Base-by-base conservation (phyloP, 805 yeast genomes). In the Zygosaccharomyces bisporus region DNA sequence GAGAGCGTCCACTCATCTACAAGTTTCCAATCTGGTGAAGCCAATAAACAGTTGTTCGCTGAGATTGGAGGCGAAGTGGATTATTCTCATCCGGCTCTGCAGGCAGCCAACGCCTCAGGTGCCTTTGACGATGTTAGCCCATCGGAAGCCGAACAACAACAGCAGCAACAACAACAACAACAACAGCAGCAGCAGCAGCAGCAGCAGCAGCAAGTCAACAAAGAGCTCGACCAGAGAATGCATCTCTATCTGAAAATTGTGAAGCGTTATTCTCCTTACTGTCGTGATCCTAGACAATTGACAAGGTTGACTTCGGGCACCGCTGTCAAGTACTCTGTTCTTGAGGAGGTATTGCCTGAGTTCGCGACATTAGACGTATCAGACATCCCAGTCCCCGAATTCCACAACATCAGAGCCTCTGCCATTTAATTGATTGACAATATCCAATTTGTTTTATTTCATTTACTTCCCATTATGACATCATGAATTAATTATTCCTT, bases 171-270 rank as follows among this genome's bases (percentile, higher is more conserved):
- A 36, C 54, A 14, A 41, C 49, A 39, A 36, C 47, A 38, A 37
- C 44, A n/a, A 14, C 53, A 43, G 45, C 38, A 36, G 30, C 42
- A n/a, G 31, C 51, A 39, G 32, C 52, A 31, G 38, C 56, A 25
- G 35, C 54, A 14, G 40, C 49, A 39, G 36, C 47, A 38, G 39
- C 44, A n/a, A 14, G 49, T 34, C 27, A 37, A 18, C 18, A 31
- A 29, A 19, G 67, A 61, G 38, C 51, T 58, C 30, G 63, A 70
- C 14, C 74, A 71, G 31, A 72, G 87, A 63, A 71, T 73, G 49
- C 68, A 71, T 29, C 63, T 80, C 20, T 81, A 80, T 60, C 72
- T 78, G 61, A 69, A 75, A 42, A 66, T 81, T 46, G 76, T 80
- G 57, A 74, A 76, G 51, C 56, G 71, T 33, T 79, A 74, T 50